Percentiles rank a stretch among this genome's conserved stretches.
Conservation (phyloP, 768 basidiomycete species). For the Collybia sp. region DNA sequence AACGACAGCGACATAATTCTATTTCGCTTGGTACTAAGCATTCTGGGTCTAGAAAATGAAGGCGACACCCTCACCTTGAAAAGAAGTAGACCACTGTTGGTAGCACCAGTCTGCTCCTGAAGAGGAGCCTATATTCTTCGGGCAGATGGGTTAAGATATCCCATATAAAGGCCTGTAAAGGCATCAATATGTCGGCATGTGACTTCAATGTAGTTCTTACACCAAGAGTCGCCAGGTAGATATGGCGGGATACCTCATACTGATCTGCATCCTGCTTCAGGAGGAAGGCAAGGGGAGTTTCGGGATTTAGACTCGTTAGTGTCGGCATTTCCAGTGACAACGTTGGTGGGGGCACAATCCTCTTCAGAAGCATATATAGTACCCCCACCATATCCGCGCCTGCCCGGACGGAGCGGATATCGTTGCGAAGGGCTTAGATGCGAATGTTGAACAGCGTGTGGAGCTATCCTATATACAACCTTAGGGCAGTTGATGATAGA, state of each 20-base stretch:
- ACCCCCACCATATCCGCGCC: no score
- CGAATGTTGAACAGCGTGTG: no score
- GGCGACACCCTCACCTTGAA: slow-evolving; percentile 18
- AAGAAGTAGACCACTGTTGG: slow-evolving; percentile 22
- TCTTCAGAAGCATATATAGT: no score
- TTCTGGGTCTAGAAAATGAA: no score
- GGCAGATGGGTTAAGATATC: slow-evolving; percentile 22
- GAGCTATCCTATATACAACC: no score
- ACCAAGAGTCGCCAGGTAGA: slow-evolving; percentile 16
- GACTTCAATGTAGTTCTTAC: slow-evolving; percentile 2
- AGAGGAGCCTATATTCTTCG: slow-evolving; percentile 21
- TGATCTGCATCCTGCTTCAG: slow-evolving; percentile 19
- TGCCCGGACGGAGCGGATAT: no score
- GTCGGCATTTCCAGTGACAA: no score
- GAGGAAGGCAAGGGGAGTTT: slow-evolving; percentile 25
- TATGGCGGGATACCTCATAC: slow-evolving; percentile 19
- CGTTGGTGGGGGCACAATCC: no score
- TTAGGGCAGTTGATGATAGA: no score
- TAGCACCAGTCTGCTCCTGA: slow-evolving; percentile 8
- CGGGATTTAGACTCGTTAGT: slow-evolving; percentile 14
- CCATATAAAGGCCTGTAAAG: slow-evolving; percentile 22
- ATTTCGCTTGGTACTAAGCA: no score
- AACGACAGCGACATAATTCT: no score
- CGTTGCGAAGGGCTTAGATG: no score
- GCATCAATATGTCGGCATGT: not conserved